Evolutionary conservation across 169 alveolate genomes (phyloP).

Genomic region (Babesia divergens): DNA sequence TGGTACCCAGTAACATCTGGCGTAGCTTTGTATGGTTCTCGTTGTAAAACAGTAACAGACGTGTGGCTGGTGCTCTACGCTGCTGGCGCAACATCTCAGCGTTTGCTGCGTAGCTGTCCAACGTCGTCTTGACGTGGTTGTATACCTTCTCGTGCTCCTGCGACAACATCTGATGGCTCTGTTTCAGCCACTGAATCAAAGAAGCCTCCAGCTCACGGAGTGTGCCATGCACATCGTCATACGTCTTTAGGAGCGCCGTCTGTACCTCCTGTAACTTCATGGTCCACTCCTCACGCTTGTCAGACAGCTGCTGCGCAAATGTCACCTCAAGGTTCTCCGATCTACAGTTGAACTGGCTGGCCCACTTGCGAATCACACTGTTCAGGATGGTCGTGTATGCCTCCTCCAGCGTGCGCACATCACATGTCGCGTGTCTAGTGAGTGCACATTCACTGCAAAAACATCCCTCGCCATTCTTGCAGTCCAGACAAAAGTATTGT

Average conservation of each 20-base stretch:
- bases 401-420: constrained; percentile 68
- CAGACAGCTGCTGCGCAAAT: constrained; percentile 67
- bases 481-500: constrained; percentile 74
- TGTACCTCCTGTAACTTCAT: constrained; percentile 61
- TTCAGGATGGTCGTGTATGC: constrained; percentile 68
- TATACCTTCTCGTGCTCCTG: constrained; percentile 24
- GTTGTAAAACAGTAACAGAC: constrained; percentile 38
- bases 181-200: constrained; percentile 15
- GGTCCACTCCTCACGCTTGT: constrained; percentile 72
- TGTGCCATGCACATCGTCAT: constrained; percentile 4
- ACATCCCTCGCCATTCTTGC: constrained; percentile 61
- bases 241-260: constrained; percentile 1
- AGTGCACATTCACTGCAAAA: constrained; percentile 78
- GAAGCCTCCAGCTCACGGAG: constrained; percentile 18
- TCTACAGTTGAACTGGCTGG: constrained; percentile 58
- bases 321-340: constrained; percentile 63
- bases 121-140: constrained; percentile 19
- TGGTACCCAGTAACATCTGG: constrained; percentile 44
- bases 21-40: constrained; percentile 30
- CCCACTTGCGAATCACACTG: constrained; percentile 71
- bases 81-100: constrained; percentile 52
- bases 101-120: constrained; percentile 26
- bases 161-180: constrained; percentile 13
- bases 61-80: constrained; percentile 17
- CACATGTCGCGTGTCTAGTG: constrained; percentile 64